phyloP scores from a whole-genome alignment of 1,284 basidiomycete genomes.

The Calocybe gambosa region DNA sequence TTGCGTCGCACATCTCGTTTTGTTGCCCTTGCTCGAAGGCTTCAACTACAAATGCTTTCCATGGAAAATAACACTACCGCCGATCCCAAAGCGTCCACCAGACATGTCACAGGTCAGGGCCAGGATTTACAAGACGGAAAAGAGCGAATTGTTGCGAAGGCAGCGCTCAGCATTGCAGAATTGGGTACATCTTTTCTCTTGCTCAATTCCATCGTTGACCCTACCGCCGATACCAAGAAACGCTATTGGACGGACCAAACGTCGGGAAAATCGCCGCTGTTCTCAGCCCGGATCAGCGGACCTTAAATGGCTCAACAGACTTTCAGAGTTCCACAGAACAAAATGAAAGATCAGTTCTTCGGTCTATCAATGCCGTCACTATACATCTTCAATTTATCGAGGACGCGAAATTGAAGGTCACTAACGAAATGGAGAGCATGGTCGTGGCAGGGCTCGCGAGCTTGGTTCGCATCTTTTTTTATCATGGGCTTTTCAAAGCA shows the following conservation, averaged over 20 bases:
- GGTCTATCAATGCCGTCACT: conserved; percentile 64
- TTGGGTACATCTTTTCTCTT: conserved; percentile 47
- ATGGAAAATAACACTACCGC: conserved; percentile 33
- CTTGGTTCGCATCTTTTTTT: conserved; percentile 43
- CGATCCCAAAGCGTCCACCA: conserved; percentile 10
- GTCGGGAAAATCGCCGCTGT: conserved; percentile 2
- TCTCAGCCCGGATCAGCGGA: conserved; percentile 1
- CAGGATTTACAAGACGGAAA: conserved; percentile 66
- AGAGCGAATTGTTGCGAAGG: conserved; percentile 82
- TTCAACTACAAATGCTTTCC: conserved; percentile 76
- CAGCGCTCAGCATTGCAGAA: conserved; percentile 86
- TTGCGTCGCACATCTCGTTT: conserved; percentile 79
- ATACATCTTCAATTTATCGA: conserved; percentile 69
- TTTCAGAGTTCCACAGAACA: conserved; percentile 15
- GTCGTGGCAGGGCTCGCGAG: conserved; percentile 71
- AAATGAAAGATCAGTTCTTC: conserved; percentile 43
- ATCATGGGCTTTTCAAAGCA: conserved; percentile 8
- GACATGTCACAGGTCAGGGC: conserved; percentile 13
- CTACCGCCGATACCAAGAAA: conserved; percentile 25
- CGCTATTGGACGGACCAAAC: conserved; percentile 31
- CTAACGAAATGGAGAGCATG: conserved; percentile 84
- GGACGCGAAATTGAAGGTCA: conserved; percentile 62
- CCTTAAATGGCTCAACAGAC: not conserved
- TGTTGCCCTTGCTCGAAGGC: conserved; percentile 69
- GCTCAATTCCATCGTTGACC: not conserved